A percentile compares a stretch with the other conserved stretches of the same genome.
phyloP scores from a whole-genome alignment of 2,329 filamentous ascomycete genomes.

The Salinomyces thailandicus region DNA sequence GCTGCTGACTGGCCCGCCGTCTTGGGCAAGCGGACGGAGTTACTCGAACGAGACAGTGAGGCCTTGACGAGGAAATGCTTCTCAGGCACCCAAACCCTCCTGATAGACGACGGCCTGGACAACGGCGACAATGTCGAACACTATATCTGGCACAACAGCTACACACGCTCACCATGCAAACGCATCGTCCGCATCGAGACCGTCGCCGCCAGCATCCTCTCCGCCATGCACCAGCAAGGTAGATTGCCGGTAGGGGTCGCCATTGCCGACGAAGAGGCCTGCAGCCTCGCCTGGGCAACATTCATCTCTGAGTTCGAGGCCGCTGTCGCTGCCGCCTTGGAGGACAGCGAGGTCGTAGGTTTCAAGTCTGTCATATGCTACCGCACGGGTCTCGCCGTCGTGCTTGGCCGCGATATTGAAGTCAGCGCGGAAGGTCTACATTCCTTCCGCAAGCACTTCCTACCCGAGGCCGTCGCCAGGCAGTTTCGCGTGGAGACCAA shows the following conservation, averaged over 20 bases:
- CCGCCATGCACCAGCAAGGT: conserved; percentile 31
- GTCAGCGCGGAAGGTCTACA: conserved; percentile 21
- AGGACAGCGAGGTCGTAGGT: conserved; percentile 58
- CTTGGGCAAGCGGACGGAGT: conserved; percentile 38
- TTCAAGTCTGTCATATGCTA: conserved; percentile 84
- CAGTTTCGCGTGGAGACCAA: conserved; percentile 49
- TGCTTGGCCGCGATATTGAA: conserved; percentile 36
- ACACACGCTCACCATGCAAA: conserved; percentile 53
- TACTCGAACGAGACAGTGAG: conserved; percentile 37
- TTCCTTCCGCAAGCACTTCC: conserved; percentile 30
- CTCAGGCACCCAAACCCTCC: conserved; percentile 58
- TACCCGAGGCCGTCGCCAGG: conserved; percentile 29
- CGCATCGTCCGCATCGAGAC: conserved; percentile 71
- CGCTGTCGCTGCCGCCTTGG: conserved; percentile 47
- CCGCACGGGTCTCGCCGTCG: conserved; percentile 58
- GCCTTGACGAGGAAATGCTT: conserved; percentile 56
- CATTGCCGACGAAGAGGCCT: conserved; percentile 22
- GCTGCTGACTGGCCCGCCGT: conserved; percentile 52
- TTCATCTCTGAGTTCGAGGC: conserved; percentile 43
- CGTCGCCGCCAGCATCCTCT: conserved; percentile 53
- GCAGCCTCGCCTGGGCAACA: conserved; percentile 26
- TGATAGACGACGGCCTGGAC: conserved; percentile 69
- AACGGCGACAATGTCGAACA: conserved; percentile 45
- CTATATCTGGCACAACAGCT: conserved; percentile 55
- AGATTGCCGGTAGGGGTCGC: conserved; percentile 20